Evolutionary conservation across 306 rosid genomes (phyloP), one percentile per base, ranked within the genome.

Genomic region (Sesbania bispinosa): DNA sequence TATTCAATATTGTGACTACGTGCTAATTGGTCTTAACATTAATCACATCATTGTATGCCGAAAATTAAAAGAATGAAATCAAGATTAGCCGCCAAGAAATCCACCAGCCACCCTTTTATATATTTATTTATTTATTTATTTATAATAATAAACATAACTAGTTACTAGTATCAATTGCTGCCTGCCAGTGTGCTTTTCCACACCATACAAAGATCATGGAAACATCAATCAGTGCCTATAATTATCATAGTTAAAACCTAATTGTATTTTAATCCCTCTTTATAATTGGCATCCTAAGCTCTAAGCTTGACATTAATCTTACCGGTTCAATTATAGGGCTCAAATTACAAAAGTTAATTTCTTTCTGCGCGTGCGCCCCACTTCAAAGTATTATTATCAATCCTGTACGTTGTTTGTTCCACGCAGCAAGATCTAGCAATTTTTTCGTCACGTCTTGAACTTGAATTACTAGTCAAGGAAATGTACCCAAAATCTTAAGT

Each of bases 141-240:
- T n/a, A n/a, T n/a, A n/a, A n/a, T n/a, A n/a, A n/a, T n/a, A n/a
- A n/a, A n/a, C n/a, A n/a, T n/a, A n/a, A n/a, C n/a, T n/a, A n/a
- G n/a, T n/a, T n/a, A n/a, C n/a, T n/a, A n/a, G n/a, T n/a, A n/a
- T n/a, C n/a, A n/a, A n/a, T n/a, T n/a, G n/a, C n/a, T n/a, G n/a
- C n/a, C n/a, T n/a, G n/a, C n/a, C n/a, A n/a, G 6, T 53, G 48
- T 11, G 20, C 76, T 65, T 78, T 75, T 32, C 58, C 26, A 39
- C 33, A 69, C 60, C 19, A 41, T 52, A 51, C 67, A 58, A 63
- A 39, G 53, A 70, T 60, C 76, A 59, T 59, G 84, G 84, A 59
- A 79, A 71, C 82, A 79, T 80, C 76, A 81, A 78, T 84, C 72
- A 78, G 80, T 81, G 76, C 71, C 77, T 74, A 64, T 76, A 71